phyloP scores from a whole-genome alignment of 1,284 basidiomycete species.

The Trichosporon asahii region DNA sequence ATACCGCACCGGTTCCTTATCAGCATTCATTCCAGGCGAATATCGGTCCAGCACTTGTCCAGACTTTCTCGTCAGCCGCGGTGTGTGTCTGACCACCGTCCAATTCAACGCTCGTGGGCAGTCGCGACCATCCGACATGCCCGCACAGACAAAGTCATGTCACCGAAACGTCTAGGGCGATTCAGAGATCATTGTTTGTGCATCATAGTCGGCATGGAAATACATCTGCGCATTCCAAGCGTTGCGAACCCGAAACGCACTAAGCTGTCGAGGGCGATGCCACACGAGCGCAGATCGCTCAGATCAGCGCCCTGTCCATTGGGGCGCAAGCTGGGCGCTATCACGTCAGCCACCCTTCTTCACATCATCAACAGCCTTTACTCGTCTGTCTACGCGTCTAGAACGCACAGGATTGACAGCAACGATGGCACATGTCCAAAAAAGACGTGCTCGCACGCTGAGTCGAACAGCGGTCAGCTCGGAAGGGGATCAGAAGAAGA shows the following conservation, averaged over 20 bases:
- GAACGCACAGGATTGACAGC: too few relatives aligned
- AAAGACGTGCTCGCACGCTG: slow-evolving; percentile 11
- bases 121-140: too few relatives aligned
- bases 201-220: too few relatives aligned
- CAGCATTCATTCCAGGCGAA: too few relatives aligned
- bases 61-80: too few relatives aligned
- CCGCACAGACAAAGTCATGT: neutral
- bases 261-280: neutral
- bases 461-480: slow-evolving; percentile 8
- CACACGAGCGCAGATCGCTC: neutral
- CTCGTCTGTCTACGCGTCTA: too few relatives aligned
- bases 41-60: too few relatives aligned
- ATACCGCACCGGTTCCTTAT: too few relatives aligned
- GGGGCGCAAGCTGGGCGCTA: too few relatives aligned
- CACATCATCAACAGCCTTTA: neutral
- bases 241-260: neutral
- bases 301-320: neutral
- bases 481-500: neutral
- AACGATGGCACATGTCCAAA: neutral
- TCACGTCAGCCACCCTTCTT: neutral
- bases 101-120: too few relatives aligned
- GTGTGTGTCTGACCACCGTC: too few relatives aligned
- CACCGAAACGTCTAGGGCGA: neutral
- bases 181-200: neutral
- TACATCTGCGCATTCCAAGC: too few relatives aligned